phyloP scores from a whole-genome alignment of 371 early-diverging fungal species.

The Apophysomyces trapeziformis region DNA sequence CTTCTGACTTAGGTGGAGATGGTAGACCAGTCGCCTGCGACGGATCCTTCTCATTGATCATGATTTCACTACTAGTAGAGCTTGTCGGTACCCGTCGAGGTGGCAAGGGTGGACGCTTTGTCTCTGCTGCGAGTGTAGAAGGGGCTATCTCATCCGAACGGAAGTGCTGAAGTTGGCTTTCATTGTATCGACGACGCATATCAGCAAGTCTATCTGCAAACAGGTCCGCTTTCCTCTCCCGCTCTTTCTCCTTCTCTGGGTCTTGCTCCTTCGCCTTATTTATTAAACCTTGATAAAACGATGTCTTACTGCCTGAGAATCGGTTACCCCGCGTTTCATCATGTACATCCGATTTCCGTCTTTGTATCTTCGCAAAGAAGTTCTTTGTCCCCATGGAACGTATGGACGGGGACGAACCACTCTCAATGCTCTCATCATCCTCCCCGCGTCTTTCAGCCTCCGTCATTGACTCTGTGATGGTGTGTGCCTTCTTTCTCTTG shows the following conservation, averaged over 20 bases:
- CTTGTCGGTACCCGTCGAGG: background rate
- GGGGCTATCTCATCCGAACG: background rate
- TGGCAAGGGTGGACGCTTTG: background rate
- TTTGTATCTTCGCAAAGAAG: background rate
- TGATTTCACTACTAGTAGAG: too few relatives aligned
- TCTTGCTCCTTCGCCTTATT: background rate
- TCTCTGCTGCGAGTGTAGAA: background rate
- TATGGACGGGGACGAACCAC: background rate
- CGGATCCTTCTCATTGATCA: background rate
- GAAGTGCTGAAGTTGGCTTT: background rate
- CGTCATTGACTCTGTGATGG: background rate
- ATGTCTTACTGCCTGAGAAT: background rate
- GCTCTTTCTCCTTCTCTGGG: background rate
- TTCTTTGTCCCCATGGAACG: background rate
- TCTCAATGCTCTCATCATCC: background rate
- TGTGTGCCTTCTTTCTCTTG: background rate
- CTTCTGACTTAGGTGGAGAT: background rate
- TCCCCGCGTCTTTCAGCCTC: background rate
- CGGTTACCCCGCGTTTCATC: background rate
- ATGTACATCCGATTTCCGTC: background rate
- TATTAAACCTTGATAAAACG: background rate
- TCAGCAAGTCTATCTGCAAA: background rate
- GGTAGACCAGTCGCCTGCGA: background rate
- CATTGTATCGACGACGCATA: slow-evolving; percentile 1
- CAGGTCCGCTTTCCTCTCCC: background rate